Evolutionary conservation across 345 rosid genomes (phyloP), one percentile per base, ranked within the genome.

Genomic region (Pistacia vera): DNA sequence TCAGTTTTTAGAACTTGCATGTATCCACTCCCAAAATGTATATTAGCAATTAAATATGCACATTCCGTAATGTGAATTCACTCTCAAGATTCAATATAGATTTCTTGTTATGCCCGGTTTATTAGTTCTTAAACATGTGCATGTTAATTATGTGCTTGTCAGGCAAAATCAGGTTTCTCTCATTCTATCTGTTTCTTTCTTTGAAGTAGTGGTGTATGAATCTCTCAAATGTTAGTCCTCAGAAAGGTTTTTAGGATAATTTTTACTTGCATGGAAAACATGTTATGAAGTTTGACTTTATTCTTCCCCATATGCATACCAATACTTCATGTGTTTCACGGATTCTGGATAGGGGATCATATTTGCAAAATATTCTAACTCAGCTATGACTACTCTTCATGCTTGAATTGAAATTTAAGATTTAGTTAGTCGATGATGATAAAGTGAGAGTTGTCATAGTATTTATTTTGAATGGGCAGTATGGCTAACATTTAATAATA

Each of bases 341-440:
- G 74, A 57, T 59, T 8, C 46, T 71, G 59, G 44, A 66, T 49
- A 56, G 41, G 52, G 46, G 28, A 35, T 55, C 36, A 71, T 74
- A 10, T 75, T 17, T 64, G 11, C 11, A 63, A 78, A 22, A n/a
- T 72, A 67, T 36, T 54, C 20, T 5, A 72, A 72, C 30, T 9
- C 38, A 22, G 63, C 70, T 30, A 49, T 58, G 44, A 67, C 61
- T 54, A 36, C 20, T 36, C 35, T 74, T 36, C 55, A 8, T 38
- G 70, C 63, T 57, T 35, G 55, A 12, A 49, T 12, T 52, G n/a
- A 36, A 49, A 52, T 63, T 73, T 49, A n/a, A 12, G 61, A 20
- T 33, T 68, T 51, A 35, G 25, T 63, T 48, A 44, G 17, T 46
- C 35, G 61, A 54, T 58, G 57, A 61, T 52, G 17, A 30, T 9